Base-by-base conservation (phyloP, 1,284 basidiomycete species). In the Trichosporon ovoides region DNA sequence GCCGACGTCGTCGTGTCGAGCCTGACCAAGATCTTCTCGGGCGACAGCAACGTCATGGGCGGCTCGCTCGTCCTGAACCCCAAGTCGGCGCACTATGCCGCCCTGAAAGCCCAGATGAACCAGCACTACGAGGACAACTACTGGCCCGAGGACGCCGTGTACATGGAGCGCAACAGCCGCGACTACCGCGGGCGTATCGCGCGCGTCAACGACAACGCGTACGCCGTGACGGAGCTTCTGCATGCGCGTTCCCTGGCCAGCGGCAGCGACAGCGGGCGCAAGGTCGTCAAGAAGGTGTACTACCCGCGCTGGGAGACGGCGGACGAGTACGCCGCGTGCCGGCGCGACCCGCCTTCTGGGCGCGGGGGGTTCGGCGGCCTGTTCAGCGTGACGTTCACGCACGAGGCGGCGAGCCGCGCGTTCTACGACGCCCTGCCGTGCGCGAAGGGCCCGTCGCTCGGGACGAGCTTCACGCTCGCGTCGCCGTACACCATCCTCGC, bases 121-220 rank as follows among this genome's bases (percentile, higher is more conserved):
- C 71, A 77, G 11, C 80, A 76, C 3, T 98, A 88, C 76, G 89
- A 96, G 75, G 95, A 98, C 72, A 81, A 81, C 24, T 96, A 91
- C 78, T 98, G 88, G 71, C 83, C 85, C 69, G 90, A 95, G 76
- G 96, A 98, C 72, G 91, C 91, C 34, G 85, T 98, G 55, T 97
- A 88, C 80, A 89, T 98, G 87, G 95, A 98, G 75, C 88, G 95
- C 66, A 98, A 98, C 78, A 96, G 92, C 19, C 89, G 95, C 53
- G 87, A 97, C 78, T 97, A 97, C 80, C 80, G 83, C 53, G 79
- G 80, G 10, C 88, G 95, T 56, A 83, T 94, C 64, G 81, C 81
- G 58, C 75, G 81, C 56, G 91, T 97, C 75, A 91, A 98, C 75
- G 74, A 77, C 53, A 98, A 96, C 73, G 83, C 95, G 2, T 86